Base-by-base conservation (phyloP, 441 rosid genomes). In the Dalechampia spathulata region DNA sequence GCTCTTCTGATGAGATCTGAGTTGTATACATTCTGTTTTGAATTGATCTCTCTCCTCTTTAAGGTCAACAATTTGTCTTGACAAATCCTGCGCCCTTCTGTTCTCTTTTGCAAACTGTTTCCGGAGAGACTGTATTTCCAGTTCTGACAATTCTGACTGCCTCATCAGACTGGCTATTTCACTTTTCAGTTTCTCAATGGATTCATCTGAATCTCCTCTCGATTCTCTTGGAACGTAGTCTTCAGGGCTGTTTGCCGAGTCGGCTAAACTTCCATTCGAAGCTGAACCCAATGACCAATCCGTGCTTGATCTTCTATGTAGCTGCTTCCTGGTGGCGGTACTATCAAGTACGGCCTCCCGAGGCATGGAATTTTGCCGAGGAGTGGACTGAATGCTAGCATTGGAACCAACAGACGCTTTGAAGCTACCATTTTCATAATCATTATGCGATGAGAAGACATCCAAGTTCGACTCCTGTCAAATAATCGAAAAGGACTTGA, bases 221-320 rank as follows among this genome's bases (percentile, higher is more conserved):
- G 72, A 30, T 55, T 80, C 83, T 52, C 78, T 73, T 1, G 81
- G 78, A 16, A 85, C 67, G 66, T 78, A 72, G 32, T 85, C 63
- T 55, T 78, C 89, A 41, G 84, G 87, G 66, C 83, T 78, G 72
- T 85, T 79, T 52, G 78, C 85, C 44, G 81, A 89, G 73, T 85
- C 86, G 30, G 87, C 73, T 45, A 85, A 44, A 13, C 96, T 87
- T 61, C 67, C 76, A 46, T 86, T 90, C 4, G 96, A 92, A 49
- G 72, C 88, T 49, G 97, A 89, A 57, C 87, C 83, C 45, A 76
- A 62, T 37, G 95, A 92, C 98, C 95, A 92, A 47, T 88, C 96
- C 14, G 98, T 87, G 57, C 80, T 75, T 10, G 93, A 87, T 52
- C 75, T 75, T 59, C 81, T 65, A 64, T 70, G 96, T 39, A 67